Conservation (phyloP, 2,329 filamentous ascomycete genomes). For the Aotearoamyces nothofagi region DNA sequence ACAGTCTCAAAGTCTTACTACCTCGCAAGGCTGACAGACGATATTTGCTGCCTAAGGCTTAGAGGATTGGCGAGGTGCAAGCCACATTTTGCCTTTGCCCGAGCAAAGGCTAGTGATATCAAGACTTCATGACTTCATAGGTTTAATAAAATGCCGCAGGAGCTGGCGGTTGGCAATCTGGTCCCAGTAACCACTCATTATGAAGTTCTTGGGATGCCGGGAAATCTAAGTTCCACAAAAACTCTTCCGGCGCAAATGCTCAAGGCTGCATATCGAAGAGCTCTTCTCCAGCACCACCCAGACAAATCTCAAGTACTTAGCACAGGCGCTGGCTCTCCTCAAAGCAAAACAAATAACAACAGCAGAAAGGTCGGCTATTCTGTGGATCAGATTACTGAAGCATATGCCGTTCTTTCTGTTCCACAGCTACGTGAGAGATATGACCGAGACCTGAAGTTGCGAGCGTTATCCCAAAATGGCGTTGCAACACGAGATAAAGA, state of each 20-base stretch:
- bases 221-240: slow-evolving; percentile 28
- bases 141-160: too few species aligned
- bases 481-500: slow-evolving; percentile 9
- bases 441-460: slow-evolving; percentile 30
- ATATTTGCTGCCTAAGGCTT: too few species aligned
- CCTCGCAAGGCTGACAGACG: too few species aligned
- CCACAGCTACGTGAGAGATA: slow-evolving; percentile 34
- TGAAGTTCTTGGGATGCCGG: slow-evolving; percentile 40
- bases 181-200: slow-evolving; percentile 33
- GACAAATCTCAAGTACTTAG: slow-evolving; percentile 30
- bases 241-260: slow-evolving; percentile 31
- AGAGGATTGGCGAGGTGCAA: too few species aligned
- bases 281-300: slow-evolving; percentile 50
- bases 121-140: too few species aligned
- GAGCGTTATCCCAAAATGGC: slow-evolving; percentile 8
- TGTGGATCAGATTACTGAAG: slow-evolving; percentile 47
- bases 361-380: slow-evolving; percentile 23
- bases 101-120: too few species aligned
- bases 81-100: too few species aligned
- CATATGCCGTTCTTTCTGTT: slow-evolving; percentile 40
- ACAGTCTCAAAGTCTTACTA: too few species aligned
- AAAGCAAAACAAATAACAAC: slow-evolving; percentile 2
- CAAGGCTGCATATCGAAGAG: slow-evolving; percentile 48
- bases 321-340: slow-evolving; percentile 6
- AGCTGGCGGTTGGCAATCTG: not conserved